Evolutionary conservation across 1,284 basidiomycete species (phyloP), one percentile per base, ranked within the genome.

Genomic region (Sphaerobolus stellatus): DNA sequence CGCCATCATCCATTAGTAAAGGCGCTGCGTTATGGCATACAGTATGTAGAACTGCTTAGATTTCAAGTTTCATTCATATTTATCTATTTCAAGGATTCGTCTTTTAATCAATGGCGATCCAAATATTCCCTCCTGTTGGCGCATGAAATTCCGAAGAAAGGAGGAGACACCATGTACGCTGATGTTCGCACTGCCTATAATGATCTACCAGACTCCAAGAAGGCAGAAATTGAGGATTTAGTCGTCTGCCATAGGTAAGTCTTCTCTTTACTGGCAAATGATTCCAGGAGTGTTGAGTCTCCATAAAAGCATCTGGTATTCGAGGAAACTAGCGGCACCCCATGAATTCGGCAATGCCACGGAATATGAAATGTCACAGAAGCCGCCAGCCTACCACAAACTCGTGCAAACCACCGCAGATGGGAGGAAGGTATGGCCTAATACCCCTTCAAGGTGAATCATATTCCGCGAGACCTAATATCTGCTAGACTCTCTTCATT

Each of bases 121-220:
- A 64, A 64, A 49, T 66, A 66, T 54, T 62, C 59, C 2, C 56
- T 67, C 4, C 59, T 69, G 7, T 58, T 68, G n/a, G 63, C 67
- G 7, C 66, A 67, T 44, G 45, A 58, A 20, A 56, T 69, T 4
- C 66, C 67, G 9, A 59, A 56, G 5, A 48, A 56, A 11, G 66
- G 67, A 2, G 67, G 66, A 14, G 59, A 64, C 25, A 68, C 67
- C 2, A 61, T 64, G 45, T 68, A 64, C 43, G 66, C 66, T 18
- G 67, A 68, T 53, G 59, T 65, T 5, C 58, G 67, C 36, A 52
- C 54, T 25, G 65, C 67, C 1, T 68, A 62, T 48, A 59, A 59
- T 5, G 61, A 62, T 36, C 59, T 66, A 14, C 53, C 56, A 4
- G 48, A 60, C 18, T 62, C 62, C 22, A 48, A 43, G 38, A 70